Base-by-base conservation (phyloP, 352 stramenopile genomes). In the Paralagenidium karlingii region DNA sequence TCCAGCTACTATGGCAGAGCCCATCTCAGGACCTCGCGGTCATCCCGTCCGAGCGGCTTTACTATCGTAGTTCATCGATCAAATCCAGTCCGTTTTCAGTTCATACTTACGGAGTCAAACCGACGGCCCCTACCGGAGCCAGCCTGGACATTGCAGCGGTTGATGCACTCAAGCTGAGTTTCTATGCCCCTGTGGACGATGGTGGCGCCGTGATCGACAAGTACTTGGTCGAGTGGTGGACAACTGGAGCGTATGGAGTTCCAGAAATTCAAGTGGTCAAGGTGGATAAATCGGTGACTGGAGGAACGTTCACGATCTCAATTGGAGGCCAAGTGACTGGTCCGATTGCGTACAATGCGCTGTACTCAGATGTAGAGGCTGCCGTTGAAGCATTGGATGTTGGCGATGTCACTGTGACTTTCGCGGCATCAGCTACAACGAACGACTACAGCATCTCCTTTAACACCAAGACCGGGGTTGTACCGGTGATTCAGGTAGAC, bases 141-240 rank as follows among this genome's bases (percentile, higher is more conserved):
- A 46, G 47, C 4, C 47, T 91, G 5, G 43, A 47, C 0, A 86
- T 89, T 12, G 56, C 58, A 21, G 60, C 48, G 8, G 52, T 41
- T 26, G 40, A 85, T 19, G 53, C 58, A 8, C 71, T 98, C 10
- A 66, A 63, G 5, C 59, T 97, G 16, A 71, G 58, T n/a, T 98
- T 95, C 51, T 66, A 53, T 22, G 56, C 65, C 2, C 85, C 90
- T 0, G 27, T 63, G 8, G 74, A 94, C 24, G 76, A 94, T 47
- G 91, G 91, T 24, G 93, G 93, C 6, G 64, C 83, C 0, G 48
- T 52, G 5, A 69, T 97, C 11, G 81, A 75, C 8, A 52, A 52
- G 22, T 98, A 93, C 50, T 56, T 69, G 45, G 78, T 97, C 18
- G 89, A 98, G 42, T 93, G 71, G 75, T 91, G 73, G 71, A 63